Evolutionary conservation across 139 green algal species (phyloP).

Genomic region (Chlamydomonas eustigma): DNA sequence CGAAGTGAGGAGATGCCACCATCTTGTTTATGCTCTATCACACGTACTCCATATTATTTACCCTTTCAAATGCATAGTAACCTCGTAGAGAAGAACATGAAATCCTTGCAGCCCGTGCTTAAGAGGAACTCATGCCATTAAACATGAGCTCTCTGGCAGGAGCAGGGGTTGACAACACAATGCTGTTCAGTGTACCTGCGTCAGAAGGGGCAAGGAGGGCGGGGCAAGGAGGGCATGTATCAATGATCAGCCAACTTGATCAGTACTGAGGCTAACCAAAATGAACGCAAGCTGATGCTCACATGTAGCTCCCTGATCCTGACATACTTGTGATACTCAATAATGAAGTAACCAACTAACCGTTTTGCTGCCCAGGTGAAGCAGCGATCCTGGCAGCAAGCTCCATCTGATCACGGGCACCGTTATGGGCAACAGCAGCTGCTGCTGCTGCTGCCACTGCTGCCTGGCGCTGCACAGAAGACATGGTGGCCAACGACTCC

Average conservation of each 20-base stretch:
- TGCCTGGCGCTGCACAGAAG: slow-evolving; percentile 7
- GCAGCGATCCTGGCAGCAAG: background rate
- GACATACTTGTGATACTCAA: no score
- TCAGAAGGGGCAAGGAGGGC: background rate
- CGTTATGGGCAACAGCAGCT: background rate
- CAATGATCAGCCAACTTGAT: background rate
- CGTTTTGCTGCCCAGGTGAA: no score
- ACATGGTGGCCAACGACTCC: background rate
- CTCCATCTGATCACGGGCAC: slow-evolving; percentile 7
- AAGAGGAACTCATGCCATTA: background rate
- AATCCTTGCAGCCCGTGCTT: background rate
- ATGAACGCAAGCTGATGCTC: no score
- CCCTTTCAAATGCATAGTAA: background rate
- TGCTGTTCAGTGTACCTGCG: background rate
- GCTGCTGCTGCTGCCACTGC: no score
- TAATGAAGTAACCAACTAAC: no score
- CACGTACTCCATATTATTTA: background rate
- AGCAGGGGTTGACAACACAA: background rate
- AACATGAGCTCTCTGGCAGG: background rate
- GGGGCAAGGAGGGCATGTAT: background rate
- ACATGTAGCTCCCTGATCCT: no score
- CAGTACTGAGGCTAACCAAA: no score
- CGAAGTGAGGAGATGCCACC: background rate
- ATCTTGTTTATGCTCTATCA: background rate
- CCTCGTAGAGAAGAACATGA: background rate